Evolutionary conservation across 768 basidiomycete genomes (phyloP), one percentile per base, ranked within the genome.

Genomic region (Kwoniella dendrophila): DNA sequence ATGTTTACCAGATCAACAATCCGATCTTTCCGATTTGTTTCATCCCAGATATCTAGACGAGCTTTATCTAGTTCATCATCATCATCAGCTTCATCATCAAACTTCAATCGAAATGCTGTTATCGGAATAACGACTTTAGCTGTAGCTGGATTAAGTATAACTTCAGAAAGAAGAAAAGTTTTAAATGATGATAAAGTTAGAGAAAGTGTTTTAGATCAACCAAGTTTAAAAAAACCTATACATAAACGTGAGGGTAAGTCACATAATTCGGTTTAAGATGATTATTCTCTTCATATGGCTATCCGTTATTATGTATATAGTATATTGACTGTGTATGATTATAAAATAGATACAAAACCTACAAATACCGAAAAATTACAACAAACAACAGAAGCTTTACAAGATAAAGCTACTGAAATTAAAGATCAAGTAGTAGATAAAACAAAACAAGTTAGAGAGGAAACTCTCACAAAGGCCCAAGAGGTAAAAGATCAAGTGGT

Each of bases 181-280:
- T 29, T 52, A 56, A 54, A 59, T 43, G 60, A 59, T 38, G 47
- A 57, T 32, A 8, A 33, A 47, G 60, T 60, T 4, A 58, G 68
- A 27, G 49, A 47, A 48, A 62, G 59, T 30, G 69, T 68, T 7
- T 40, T 71, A 29, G 66, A 68, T 53, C 66, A 71, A 50, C 27
- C 45, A 7, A 65, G 56, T 20, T 45, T 72, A 24, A 72, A 72
- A 56, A 54, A 24, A 36, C 54, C 52, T 47, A 56, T 72, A 18
- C 70, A 72, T 50, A 66, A 67, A 45, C 27, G 56, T 34, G 52
- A 48, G 4, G 34, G 63, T 59, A 40, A 56, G 62, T 54, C 20
- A 1, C 6, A 20, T 16, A 36, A 30, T n/a, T 41, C 34, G 6
- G 18, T 5, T 24, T 30, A 10, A 38, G 11, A 2, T 12, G 14